Evolutionary conservation across 1,139 yeast species (phyloP), one percentile per base, ranked within the genome.

Genomic region (Blastobotrys arbuscula): DNA sequence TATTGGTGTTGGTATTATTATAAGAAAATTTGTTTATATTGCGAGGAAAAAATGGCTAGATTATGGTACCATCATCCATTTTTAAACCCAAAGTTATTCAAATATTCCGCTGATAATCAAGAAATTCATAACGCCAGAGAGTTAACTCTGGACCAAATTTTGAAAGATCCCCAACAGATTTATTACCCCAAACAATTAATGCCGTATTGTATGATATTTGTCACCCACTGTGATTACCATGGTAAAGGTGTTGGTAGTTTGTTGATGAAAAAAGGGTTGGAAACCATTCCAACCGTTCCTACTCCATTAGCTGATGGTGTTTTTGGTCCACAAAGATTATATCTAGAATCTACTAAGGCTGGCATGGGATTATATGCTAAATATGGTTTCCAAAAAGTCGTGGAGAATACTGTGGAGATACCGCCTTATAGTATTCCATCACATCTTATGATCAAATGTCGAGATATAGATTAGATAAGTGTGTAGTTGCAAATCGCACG

Each of bases 281-380:
- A 41, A 13, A 13, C 45, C 16, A 39, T 48, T 12, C 48, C 47
- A 13, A 48, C 36, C 23, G 39, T 42, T 21, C 49, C 44, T 7
- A 40, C 45, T 7, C 34, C 28, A 30, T 36, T 45, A 15, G 21
- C 20, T 19, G 18, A 38, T 21, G 31, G 30, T 2, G 34, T 28
- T 7, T 16, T 21, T 19, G 47, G 47, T 4, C 50, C 50, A 1
- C 48, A 44, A 31, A 44, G 44, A 33, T 12, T 39, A 10, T 45
- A 39, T 33, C 31, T 48, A 15, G 48, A 39, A 19, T 42, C 48
- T 8, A 28, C 50, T 21, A 39, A 44, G 3, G 41, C 40, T 8
- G 50, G 50, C 13, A 3, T 3, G 2, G 26, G 21, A n/a, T 34
- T 48, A 28, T 48, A 48, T 16, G 18, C 12, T 13, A 35, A 34